Evolutionary conservation across 257 asterid species (phyloP).

Genomic region (Plantago major): DNA sequence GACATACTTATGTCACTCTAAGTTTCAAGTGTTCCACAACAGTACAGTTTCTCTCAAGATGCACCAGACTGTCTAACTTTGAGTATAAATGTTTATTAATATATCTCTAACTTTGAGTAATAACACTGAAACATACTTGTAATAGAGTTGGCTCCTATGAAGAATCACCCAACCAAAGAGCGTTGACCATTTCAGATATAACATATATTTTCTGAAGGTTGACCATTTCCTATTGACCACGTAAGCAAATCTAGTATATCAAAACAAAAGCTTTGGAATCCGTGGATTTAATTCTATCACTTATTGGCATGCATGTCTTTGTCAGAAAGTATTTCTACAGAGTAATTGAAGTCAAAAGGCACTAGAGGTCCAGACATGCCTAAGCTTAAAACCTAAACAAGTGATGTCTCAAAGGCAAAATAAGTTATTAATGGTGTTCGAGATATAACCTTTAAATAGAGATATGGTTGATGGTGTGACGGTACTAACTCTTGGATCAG

Average conservation of each 20-base stretch:
- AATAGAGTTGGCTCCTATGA: too few species aligned
- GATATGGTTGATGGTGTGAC: constrained; percentile 88
- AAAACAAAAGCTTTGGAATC: not conserved
- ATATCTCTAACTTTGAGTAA: too few species aligned
- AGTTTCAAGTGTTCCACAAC: too few species aligned
- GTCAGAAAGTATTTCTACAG: not conserved
- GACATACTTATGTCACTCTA: too few species aligned
- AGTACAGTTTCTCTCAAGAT: too few species aligned
- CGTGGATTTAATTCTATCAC: not conserved
- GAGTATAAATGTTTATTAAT: too few species aligned
- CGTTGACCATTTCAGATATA: too few species aligned
- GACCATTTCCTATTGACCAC: too few species aligned
- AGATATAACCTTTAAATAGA: constrained; percentile 62
- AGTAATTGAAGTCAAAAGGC: constrained; percentile 7
- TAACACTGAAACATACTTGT: too few species aligned
- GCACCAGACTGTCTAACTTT: too few species aligned
- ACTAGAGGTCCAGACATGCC: constrained; percentile 8
- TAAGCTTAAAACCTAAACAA: constrained; percentile 9
- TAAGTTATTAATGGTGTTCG: not conserved
- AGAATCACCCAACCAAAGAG: too few species aligned
- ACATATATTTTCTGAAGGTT: too few species aligned
- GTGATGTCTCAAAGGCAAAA: not conserved
- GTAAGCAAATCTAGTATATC: not conserved
- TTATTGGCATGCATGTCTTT: not conserved
- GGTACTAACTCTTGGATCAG: constrained; percentile 97